These are phyloP conservation scores for Cenchrus purpureus DNA, from an alignment of 176 grass and related monocot genomes.

Conservation along the genomic window DNA sequence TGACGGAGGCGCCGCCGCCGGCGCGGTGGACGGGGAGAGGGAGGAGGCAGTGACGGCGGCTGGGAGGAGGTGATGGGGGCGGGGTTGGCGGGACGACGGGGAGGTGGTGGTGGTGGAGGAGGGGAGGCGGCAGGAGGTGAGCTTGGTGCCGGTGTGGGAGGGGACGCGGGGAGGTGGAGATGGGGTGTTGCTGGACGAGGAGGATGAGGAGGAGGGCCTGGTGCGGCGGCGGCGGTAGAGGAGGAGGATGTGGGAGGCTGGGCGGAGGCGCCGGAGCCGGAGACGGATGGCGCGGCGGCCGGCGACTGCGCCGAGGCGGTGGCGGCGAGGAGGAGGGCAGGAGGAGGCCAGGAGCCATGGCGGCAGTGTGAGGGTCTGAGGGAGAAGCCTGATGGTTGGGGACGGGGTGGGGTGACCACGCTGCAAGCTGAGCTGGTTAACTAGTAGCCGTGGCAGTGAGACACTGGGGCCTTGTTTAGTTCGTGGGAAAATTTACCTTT, in stretches of 20 bases:
- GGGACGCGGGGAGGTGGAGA: slow-evolving; percentile 37
- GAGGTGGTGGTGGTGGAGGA: neutral
- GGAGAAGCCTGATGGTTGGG: neutral
- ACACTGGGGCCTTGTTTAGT: too few relatives aligned
- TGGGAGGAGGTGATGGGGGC: slow-evolving; percentile 12
- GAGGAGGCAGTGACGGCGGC: slow-evolving; percentile 30
- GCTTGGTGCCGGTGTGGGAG: slow-evolving; percentile 32
- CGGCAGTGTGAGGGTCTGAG: neutral
- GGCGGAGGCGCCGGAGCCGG: slow-evolving; percentile 4
- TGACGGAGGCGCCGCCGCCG: neutral
- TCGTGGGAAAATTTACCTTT: too few relatives aligned
- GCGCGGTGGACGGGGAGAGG: neutral
- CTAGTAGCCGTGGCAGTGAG: too few relatives aligned
- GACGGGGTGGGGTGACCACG: neutral
- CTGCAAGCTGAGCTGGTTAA: neutral
- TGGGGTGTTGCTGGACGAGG: slow-evolving; percentile 3
- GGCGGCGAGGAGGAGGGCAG: slow-evolving; percentile 8
- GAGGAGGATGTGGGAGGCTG: neutral
- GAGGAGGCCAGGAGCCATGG: slow-evolving; percentile 28
- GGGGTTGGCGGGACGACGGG: neutral
- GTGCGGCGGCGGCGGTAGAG: neutral
- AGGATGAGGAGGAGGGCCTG: slow-evolving; percentile 26
- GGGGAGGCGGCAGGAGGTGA: slow-evolving; percentile 27
- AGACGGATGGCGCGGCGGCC: slow-evolving; percentile 39
- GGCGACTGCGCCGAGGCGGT: slow-evolving; percentile 37